A percentile compares a stretch with the other conserved stretches of the same genome.
Conservation (phyloP, 805 yeast species). For the Schwanniomyces occidentalis region DNA sequence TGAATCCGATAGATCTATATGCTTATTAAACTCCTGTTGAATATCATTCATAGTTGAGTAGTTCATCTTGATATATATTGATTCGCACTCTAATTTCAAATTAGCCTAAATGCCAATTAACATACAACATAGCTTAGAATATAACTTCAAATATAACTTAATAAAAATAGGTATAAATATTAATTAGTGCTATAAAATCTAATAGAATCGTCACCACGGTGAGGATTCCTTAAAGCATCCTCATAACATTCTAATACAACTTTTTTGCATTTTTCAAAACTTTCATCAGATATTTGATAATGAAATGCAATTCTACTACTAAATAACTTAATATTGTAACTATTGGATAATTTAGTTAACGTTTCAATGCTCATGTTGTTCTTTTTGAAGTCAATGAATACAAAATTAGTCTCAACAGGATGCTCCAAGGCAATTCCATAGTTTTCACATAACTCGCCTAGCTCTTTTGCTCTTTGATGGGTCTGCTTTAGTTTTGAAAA, state of each 20-base stretch:
- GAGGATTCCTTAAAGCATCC: slow-evolving; percentile 55
- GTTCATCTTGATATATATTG: too few species aligned
- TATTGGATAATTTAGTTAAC: slow-evolving; percentile 41
- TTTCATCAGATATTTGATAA: slow-evolving; percentile 39
- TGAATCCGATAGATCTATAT: too few species aligned
- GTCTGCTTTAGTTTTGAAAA: slow-evolving; percentile 29
- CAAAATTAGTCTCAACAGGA: slow-evolving; percentile 44
- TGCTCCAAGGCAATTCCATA: slow-evolving; percentile 31
- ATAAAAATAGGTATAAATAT: neutral
- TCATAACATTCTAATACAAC: slow-evolving; percentile 60
- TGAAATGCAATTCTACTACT: slow-evolving; percentile 84
- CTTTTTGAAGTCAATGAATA: slow-evolving; percentile 35
- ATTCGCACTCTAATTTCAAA: too few species aligned
- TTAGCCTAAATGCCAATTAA: too few species aligned
- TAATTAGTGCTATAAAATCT: slow-evolving; percentile 12
- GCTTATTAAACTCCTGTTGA: too few species aligned
- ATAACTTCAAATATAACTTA: too few species aligned
- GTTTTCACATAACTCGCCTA: slow-evolving; percentile 31
- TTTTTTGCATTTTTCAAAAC: slow-evolving; percentile 40
- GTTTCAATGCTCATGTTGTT: slow-evolving; percentile 28
- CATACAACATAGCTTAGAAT: too few species aligned
- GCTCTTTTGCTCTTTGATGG: slow-evolving; percentile 35
- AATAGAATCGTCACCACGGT: slow-evolving; percentile 6
- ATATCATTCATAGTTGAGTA: too few species aligned
- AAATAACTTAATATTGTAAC: slow-evolving; percentile 62